phyloP scores from a whole-genome alignment of 2,329 filamentous ascomycete species.

The Grosmannia clavigera region DNA sequence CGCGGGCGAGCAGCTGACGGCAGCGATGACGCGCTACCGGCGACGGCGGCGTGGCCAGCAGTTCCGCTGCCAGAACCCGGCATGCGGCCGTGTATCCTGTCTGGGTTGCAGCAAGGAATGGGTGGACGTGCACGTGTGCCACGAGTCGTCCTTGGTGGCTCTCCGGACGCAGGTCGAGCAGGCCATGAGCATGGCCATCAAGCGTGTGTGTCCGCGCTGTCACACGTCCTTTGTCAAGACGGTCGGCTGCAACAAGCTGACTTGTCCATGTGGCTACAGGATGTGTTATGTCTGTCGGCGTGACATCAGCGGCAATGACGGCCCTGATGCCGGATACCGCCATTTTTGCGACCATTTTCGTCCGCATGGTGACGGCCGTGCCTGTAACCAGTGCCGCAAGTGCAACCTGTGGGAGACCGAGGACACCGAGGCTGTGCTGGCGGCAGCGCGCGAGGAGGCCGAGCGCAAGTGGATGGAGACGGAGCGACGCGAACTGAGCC shows the following conservation, averaged over 20 bases:
- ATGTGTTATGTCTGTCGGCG: slow-evolving; percentile 97
- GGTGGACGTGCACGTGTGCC: slow-evolving; percentile 81
- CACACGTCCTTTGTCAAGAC: slow-evolving; percentile 87
- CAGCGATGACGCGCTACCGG: slow-evolving; percentile 53
- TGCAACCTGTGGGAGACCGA: slow-evolving; percentile 73
- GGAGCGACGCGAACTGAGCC: slow-evolving; percentile 46
- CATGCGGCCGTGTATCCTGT: slow-evolving; percentile 62
- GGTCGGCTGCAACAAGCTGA: slow-evolving; percentile 91
- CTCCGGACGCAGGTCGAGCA: slow-evolving; percentile 84
- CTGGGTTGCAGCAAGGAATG: slow-evolving; percentile 71
- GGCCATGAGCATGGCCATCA: slow-evolving; percentile 86
- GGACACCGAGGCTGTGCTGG: slow-evolving; percentile 55
- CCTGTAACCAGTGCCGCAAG: slow-evolving; percentile 66
- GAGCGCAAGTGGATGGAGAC: slow-evolving; percentile 58
- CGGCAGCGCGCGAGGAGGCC: slow-evolving; percentile 56
- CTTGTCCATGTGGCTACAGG: slow-evolving; percentile 87
- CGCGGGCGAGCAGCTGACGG: slow-evolving; percentile 35
- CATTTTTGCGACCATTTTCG: slow-evolving; percentile 97
- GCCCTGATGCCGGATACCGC: slow-evolving; percentile 58
- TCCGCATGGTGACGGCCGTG: slow-evolving; percentile 57
- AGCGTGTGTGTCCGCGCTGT: slow-evolving; percentile 87
- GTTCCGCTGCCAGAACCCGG: slow-evolving; percentile 62
- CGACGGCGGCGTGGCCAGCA: slow-evolving; percentile 60
- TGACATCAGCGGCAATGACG: slow-evolving; percentile 41
- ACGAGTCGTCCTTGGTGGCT: slow-evolving; percentile 69